Base-by-base conservation (phyloP, 805 yeast genomes). In the Debaryomyces hansenii region DNA sequence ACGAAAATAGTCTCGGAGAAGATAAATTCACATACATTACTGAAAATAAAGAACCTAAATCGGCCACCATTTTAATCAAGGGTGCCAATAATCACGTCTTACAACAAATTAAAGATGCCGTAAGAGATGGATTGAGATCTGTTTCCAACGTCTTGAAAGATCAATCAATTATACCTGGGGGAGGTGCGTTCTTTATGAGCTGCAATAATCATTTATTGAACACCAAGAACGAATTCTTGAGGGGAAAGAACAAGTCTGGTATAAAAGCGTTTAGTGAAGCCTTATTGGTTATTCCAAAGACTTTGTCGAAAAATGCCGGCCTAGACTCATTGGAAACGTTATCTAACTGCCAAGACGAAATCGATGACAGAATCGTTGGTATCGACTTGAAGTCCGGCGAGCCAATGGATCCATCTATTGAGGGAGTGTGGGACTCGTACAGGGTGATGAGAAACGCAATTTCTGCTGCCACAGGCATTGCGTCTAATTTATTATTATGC, bases 1-100 rank as follows among this genome's bases (percentile, higher is more conserved):
- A 88, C 65, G 97, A 94, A 73, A 89, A 90, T 64, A 83, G 91
- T 27, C 82, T 94, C 52, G 99, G 98, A 42, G 99, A 94, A 72
- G 99, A 95, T 63, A 94, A 94, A 70, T 94, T 87, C 74, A 94
- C 99, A 15, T 94, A 87, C 70, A 88, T 94, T 43, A 95, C 97
- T 45, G 96, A 92, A 60, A 84, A 83, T 59, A 82, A 79, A 64
- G 87, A 90, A 60, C 97, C 98, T 49, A 88, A 88, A 67, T 82
- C 96, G 5, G 94, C 90, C 56, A 89, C 97, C 9, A 87, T 94
- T 48, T 77, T 94, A 50, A 91, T 94, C 63, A 89, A 90, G 69
- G 99, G 97, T 20, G 91, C 97, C 42, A 92, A 95, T 49, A 82
- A 83, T 54, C 94, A 92, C 67, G 82, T 89, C 36, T 79, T 94